Base-by-base conservation (phyloP, 306 rosid species). In the Ammopiptanthus mongolicus region DNA sequence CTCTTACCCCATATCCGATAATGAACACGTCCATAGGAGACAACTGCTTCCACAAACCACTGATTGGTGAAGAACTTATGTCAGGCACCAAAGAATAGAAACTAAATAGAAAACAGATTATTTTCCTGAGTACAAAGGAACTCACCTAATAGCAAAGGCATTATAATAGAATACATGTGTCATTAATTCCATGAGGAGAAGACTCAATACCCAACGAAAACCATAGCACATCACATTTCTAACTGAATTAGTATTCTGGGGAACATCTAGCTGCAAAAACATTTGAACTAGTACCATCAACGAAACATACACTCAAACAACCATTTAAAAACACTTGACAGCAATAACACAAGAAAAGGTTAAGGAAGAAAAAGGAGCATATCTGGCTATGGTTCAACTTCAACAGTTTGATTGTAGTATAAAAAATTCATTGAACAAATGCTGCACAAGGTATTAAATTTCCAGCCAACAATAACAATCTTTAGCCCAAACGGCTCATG, bases 1-100 rank as follows among this genome's bases (percentile, higher is more conserved):
- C 34, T 65, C 92, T 90, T 83, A 90, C 96, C 90, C 96, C 96
- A 84, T 87, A 90, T 82, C 92, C 92, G 31, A 87, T 83, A 9
- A 90, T 82, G 78, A 90, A 90, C 69, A 87, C 83, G 28, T 87
- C 92, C 78, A 82, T 2, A 60, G 92, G 89, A 80, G 89, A 65
- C 74, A 90, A 70, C 58, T 80, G 88, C 77, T 83, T 86, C 90
- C 92, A 90, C 57, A 81, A 64, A 33, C 88, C 90, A 62, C 92
- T 87, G 55, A 55, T 25, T 60, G 14, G 29, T 19, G 64, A 70
- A 66, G 19, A 68, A 75, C 60, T 18, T 25, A 55, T 12, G 61
- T 65, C 31, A 70, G 76, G 39, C 12, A 59, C 47, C 22, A 65
- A 78, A 65, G 11, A 25, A 55, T 1, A 17, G 65, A 28, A 34